phyloP scores from a whole-genome alignment of 176 grass and related monocot genomes.

The Triticum urartu region DNA sequence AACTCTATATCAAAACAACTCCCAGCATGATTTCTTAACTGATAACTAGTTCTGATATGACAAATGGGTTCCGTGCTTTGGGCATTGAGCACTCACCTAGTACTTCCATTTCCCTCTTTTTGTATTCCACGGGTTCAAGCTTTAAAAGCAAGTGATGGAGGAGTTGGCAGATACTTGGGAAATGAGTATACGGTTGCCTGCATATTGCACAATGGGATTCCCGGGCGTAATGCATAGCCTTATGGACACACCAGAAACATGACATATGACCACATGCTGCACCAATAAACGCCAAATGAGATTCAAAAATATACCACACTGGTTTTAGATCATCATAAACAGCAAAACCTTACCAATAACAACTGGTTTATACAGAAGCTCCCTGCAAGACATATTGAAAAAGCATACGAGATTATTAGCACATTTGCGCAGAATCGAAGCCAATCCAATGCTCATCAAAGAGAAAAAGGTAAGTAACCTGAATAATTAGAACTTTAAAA shows the following conservation, averaged over 20 bases:
- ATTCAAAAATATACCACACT: background rate
- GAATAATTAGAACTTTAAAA: background rate
- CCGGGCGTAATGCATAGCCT: slow-evolving; percentile 44
- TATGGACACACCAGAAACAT: slow-evolving; percentile 87
- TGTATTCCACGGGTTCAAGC: slow-evolving; percentile 73
- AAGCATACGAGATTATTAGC: slow-evolving; percentile 22
- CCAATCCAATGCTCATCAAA: background rate
- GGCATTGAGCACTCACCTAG: slow-evolving; percentile 51
- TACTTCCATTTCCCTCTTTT: slow-evolving; percentile 74
- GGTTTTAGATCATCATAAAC: slow-evolving; percentile 19
- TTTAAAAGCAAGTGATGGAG: slow-evolving; percentile 83
- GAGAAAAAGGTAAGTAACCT: background rate
- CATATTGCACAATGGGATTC: slow-evolving; percentile 75
- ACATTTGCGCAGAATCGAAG: slow-evolving; percentile 2
- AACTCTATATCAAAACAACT: background rate
- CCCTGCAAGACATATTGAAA: slow-evolving; percentile 51
- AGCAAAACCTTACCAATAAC: slow-evolving; percentile 67
- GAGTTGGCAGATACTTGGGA: slow-evolving; percentile 79
- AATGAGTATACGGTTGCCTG: slow-evolving; percentile 74
- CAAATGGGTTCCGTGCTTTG: background rate
- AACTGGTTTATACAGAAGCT: slow-evolving; percentile 90
- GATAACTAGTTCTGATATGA: background rate
- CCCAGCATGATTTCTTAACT: background rate
- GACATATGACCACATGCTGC: slow-evolving; percentile 93
- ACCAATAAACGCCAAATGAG: slow-evolving; percentile 26